These are phyloP conservation scores for Zygosaccharomyces siamensis DNA, from an alignment of 805 yeast genomes.

Conservation along the genomic window DNA sequence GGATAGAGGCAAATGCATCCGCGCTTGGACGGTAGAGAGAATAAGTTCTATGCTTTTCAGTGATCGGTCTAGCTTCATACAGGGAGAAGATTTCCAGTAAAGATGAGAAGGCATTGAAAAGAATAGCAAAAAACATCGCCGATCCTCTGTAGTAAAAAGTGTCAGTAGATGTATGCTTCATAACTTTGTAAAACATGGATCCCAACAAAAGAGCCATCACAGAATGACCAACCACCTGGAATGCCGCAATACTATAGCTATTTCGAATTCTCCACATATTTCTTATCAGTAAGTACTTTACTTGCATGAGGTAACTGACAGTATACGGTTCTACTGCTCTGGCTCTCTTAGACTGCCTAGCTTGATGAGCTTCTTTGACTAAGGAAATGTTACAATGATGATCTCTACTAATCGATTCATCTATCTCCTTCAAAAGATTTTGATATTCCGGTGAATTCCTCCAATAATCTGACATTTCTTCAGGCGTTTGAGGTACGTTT, in stretches of 20 bases:
- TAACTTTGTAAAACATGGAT: conserved; percentile 54
- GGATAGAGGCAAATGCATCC: conserved; percentile 50
- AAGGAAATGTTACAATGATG: conserved; percentile 18
- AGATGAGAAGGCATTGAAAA: conserved; percentile 60
- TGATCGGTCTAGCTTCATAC: conserved; percentile 52
- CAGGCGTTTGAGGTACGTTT: conserved; percentile 55
- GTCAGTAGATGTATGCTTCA: conserved; percentile 34
- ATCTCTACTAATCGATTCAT: conserved; percentile 34
- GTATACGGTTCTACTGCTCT: conserved; percentile 49
- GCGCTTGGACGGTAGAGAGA: conserved; percentile 58
- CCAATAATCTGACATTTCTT: conserved; percentile 62
- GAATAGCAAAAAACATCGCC: conserved; percentile 60
- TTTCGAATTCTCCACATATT: conserved; percentile 47
- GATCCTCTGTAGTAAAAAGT: conserved; percentile 56
- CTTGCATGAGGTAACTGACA: conserved; percentile 49
- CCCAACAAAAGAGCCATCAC: conserved; percentile 52
- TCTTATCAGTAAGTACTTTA: conserved; percentile 43
- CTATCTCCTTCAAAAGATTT: conserved; percentile 43
- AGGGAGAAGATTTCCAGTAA: conserved; percentile 52
- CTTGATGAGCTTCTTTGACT: conserved; percentile 41
- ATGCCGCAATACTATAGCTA: conserved; percentile 45
- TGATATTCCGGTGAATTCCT: conserved; percentile 41
- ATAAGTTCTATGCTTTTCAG: conserved; percentile 53
- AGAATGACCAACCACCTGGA: conserved; percentile 42
- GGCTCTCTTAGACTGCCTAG: conserved; percentile 47